A percentile compares a stretch with the other conserved stretches of the same genome.
phyloP scores from a whole-genome alignment of 78 protist genomes.

The Guillardia theta region DNA sequence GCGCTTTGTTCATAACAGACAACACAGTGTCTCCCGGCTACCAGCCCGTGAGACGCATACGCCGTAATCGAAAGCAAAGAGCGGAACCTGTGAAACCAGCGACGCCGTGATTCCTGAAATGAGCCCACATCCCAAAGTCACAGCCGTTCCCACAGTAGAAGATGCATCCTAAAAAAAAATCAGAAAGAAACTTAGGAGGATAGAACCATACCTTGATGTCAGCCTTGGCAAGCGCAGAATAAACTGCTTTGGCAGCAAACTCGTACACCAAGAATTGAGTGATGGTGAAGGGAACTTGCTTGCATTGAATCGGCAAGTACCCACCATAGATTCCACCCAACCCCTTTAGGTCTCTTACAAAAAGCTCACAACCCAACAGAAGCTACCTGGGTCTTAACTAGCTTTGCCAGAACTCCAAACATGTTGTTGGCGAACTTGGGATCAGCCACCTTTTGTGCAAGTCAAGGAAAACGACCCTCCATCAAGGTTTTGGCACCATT shows the following conservation, averaged over 20 bases:
- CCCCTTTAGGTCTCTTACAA: not conserved
- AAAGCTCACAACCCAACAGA: not conserved
- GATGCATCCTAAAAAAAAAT: too few relatives aligned
- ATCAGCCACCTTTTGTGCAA: not conserved
- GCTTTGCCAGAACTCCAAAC: not conserved
- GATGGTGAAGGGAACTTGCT: constrained; percentile 29
- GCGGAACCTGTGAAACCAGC: not conserved
- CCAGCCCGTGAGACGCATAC: not conserved
- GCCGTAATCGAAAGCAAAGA: not conserved
- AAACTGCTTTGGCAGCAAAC: not conserved
- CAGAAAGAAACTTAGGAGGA: too few relatives aligned
- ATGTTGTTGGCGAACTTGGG: not conserved
- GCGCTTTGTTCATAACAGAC: not conserved
- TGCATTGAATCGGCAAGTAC: not conserved
- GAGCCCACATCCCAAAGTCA: not conserved
- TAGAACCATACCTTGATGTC: too few relatives aligned
- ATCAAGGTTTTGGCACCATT: not conserved
- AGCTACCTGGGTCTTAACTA: not conserved
- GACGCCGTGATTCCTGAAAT: not conserved
- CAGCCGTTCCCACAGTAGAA: not conserved
- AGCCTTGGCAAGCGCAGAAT: too few relatives aligned
- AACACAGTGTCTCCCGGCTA: not conserved
- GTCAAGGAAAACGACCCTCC: too few relatives aligned
- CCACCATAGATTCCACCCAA: not conserved
- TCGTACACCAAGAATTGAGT: not conserved